These are phyloP conservation scores for Coemansia sp. DNA, from an alignment of 192 early-diverging fungal genomes.

Conservation along the genomic window DNA sequence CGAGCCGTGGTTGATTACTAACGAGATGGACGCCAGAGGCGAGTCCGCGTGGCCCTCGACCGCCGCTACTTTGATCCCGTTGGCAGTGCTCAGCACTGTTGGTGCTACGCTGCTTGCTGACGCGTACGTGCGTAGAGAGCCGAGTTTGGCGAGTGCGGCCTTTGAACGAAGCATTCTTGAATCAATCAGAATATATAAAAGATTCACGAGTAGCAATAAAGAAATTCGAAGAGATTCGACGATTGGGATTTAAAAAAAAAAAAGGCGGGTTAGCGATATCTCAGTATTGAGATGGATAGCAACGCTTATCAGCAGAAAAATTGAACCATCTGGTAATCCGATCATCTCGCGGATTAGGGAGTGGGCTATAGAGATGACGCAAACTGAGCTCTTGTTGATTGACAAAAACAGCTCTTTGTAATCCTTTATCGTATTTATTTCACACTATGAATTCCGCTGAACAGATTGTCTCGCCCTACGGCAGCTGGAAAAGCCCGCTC, in stretches of 20 bases:
- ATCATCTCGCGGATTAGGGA: background rate
- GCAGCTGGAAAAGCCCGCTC: constrained; percentile 53
- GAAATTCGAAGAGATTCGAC: background rate
- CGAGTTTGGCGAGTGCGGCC: constrained; percentile 18
- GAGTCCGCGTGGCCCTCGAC: constrained; percentile 27
- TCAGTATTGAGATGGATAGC: background rate
- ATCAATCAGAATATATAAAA: background rate
- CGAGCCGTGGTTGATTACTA: constrained; percentile 89
- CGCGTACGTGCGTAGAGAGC: constrained; percentile 41
- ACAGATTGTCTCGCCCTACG: constrained; percentile 30
- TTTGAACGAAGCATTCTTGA: constrained; percentile 33
- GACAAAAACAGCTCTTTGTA: no score
- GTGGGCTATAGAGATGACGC: no score
- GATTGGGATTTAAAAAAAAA: background rate
- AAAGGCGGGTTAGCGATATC: background rate
- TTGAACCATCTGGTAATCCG: constrained; percentile 7
- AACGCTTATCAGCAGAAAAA: constrained; percentile 7
- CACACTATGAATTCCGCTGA: background rate
- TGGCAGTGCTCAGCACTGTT: constrained; percentile 33
- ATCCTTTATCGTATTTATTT: background rate
- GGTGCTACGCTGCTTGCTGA: constrained; percentile 22
- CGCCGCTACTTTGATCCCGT: constrained; percentile 54
- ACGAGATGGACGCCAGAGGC: constrained; percentile 75
- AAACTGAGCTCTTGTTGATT: no score
- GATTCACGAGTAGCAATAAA: background rate